phyloP scores from a whole-genome alignment of 768 basidiomycete species.

The Kwoniella dejecticola region DNA sequence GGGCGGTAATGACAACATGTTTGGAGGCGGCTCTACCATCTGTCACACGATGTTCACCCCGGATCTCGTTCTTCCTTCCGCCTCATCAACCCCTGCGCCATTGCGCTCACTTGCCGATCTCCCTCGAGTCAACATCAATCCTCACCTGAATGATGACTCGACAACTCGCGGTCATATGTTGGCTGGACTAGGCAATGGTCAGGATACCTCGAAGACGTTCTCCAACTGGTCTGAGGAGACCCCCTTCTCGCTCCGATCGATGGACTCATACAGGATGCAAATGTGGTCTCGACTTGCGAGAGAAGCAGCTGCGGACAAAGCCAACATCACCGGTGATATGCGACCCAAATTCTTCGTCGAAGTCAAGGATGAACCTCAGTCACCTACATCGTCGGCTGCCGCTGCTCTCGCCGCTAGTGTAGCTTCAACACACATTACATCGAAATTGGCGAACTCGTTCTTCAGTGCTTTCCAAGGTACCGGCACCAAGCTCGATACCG shows the following conservation, averaged over 20 bases:
- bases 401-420: constrained; percentile 15
- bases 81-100: constrained; percentile 25
- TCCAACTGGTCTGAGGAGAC: constrained; percentile 78
- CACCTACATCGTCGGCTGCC: constrained; percentile 10
- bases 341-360: constrained; percentile 54
- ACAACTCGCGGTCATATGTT: constrained; percentile 34
- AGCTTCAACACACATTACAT: constrained; percentile 35
- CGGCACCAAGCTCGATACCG: constrained; percentile 35
- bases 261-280: constrained; percentile 87
- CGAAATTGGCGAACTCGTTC: constrained; percentile 49
- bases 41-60: constrained; percentile 83
- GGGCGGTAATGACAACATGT: constrained; percentile 61
- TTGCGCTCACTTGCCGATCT: constrained; percentile 44
- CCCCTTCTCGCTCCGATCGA: constrained; percentile 80
- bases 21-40: constrained; percentile 67
- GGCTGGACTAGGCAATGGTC: constrained; percentile 54
- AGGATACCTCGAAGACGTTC: constrained; percentile 60
- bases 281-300: constrained; percentile 87
- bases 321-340: constrained; percentile 36
- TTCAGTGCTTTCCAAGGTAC: constrained; percentile 46
- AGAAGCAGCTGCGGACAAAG: constrained; percentile 60
- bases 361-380: constrained; percentile 14
- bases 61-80: constrained; percentile 60
- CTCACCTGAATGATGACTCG: constrained; percentile 61
- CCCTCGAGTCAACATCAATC: constrained; percentile 79